A percentile compares a stretch with the other conserved stretches of the same genome.
Conservation (phyloP, 176 grass and related monocot species). For the Oryza glumipatula region DNA sequence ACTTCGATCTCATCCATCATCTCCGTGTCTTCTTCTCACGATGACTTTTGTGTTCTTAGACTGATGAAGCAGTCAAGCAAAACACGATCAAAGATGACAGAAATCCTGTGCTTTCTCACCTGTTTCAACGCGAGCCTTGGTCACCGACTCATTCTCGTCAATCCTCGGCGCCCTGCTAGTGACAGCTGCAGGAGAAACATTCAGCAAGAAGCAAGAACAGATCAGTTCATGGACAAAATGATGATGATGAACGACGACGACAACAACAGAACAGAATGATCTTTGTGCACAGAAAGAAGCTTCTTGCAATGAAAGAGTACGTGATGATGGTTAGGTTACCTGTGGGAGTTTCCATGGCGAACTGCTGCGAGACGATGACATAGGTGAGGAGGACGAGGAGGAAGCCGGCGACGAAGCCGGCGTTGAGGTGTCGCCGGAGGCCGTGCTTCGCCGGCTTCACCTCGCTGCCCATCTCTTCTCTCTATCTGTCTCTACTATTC, state of each 20-base stretch:
- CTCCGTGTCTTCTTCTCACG: neutral
- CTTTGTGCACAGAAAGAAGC: neutral
- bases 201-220: neutral
- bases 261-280: neutral
- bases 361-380: constrained; percentile 56
- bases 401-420: constrained; percentile 61
- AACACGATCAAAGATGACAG: neutral
- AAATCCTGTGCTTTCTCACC: constrained; percentile 17
- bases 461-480: constrained; percentile 35
- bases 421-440: constrained; percentile 37
- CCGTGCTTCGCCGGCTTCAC: constrained; percentile 28
- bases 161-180: neutral
- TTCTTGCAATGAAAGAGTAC: neutral
- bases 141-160: constrained; percentile 24
- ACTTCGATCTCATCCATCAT: neutral
- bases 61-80: neutral
- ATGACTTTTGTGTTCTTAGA: neutral
- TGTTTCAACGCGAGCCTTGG: neutral
- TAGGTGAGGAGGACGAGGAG: constrained; percentile 75
- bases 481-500: too few species aligned
- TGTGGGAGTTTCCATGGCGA: constrained; percentile 1
- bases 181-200: constrained; percentile 4
- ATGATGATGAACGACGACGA: too few species aligned
- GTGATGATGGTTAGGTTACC: constrained; percentile 32
- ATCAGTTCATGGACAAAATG: neutral